A percentile compares a stretch with the other conserved stretches of the same genome.
phyloP scores from a whole-genome alignment of 2,329 filamentous ascomycete species.

The Venturia aucupariae region DNA sequence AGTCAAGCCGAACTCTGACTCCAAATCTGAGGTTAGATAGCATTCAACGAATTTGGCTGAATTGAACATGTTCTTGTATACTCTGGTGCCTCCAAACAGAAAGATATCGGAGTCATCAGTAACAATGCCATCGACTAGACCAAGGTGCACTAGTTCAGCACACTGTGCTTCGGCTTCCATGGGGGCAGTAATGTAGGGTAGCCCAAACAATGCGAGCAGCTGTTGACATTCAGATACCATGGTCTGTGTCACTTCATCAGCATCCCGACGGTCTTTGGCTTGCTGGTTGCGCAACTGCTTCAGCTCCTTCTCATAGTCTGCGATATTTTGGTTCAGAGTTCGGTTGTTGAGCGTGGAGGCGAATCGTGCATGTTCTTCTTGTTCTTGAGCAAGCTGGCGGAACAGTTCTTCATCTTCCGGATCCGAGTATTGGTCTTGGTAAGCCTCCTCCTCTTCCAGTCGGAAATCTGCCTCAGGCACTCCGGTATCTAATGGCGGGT shows the following conservation, averaged over 20 bases:
- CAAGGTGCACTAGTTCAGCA: slow-evolving; percentile 75
- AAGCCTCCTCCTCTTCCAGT: neutral
- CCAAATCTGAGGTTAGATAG: slow-evolving; percentile 74
- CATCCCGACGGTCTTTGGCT: slow-evolving; percentile 90
- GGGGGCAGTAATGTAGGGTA: slow-evolving; percentile 93
- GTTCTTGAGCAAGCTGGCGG: slow-evolving; percentile 76
- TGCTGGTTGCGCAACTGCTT: slow-evolving; percentile 85
- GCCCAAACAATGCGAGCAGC: slow-evolving; percentile 77
- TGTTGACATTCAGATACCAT: slow-evolving; percentile 96
- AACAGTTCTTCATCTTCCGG: slow-evolving; percentile 88
- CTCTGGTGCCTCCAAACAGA: slow-evolving; percentile 86
- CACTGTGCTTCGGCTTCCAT: slow-evolving; percentile 99
- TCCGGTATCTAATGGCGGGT: neutral
- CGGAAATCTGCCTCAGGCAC: neutral
- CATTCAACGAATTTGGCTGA: slow-evolving; percentile 97
- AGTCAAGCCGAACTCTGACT: slow-evolving; percentile 79
- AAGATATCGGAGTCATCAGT: slow-evolving; percentile 97
- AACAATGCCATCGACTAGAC: slow-evolving; percentile 92
- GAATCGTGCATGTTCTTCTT: slow-evolving; percentile 88
- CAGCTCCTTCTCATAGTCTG: slow-evolving; percentile 80
- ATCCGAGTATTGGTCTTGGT: slow-evolving; percentile 50
- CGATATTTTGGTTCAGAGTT: slow-evolving; percentile 57
- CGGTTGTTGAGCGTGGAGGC: slow-evolving; percentile 78
- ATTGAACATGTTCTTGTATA: slow-evolving; percentile 99
- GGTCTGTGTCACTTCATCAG: slow-evolving; percentile 90